phyloP scores from a whole-genome alignment of 164 flowering plant genomes.

The Aristolochia fimbriata region DNA sequence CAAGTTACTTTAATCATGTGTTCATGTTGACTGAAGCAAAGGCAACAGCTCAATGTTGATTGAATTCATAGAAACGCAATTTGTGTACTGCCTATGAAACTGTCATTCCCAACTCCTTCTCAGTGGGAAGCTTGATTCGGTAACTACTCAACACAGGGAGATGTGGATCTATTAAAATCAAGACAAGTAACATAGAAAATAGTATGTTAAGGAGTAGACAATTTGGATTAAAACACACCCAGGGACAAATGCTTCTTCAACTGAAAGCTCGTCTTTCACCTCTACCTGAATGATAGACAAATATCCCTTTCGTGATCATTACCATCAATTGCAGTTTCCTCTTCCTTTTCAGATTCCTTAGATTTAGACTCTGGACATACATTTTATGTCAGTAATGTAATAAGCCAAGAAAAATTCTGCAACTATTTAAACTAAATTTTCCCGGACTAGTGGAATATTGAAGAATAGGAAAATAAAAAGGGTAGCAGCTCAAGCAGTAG shows the following conservation, averaged over 20 bases:
- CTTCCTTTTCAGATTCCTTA: conserved; percentile 26
- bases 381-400: not conserved
- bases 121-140: conserved; percentile 94
- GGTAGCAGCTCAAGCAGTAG: too few relatives aligned
- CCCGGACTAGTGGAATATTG: not conserved
- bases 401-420: not conserved
- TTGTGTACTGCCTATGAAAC: conserved; percentile 81
- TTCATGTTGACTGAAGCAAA: too few relatives aligned
- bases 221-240: conserved; percentile 39
- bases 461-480: not conserved
- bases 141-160: conserved; percentile 37
- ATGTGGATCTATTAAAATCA: not conserved
- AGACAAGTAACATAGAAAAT: conserved; percentile 1
- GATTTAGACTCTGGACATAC: conserved; percentile 21
- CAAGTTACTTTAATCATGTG: too few relatives aligned
- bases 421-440: not conserved
- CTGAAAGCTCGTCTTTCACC: conserved; percentile 73
- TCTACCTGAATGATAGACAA: conserved; percentile 49
- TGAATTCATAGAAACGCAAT: conserved; percentile 74
- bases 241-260: conserved; percentile 69
- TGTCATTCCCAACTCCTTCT: conserved; percentile 81
- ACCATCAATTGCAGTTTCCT: conserved; percentile 19
- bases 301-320: conserved; percentile 19
- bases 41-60: conserved; percentile 21
- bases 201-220: too few relatives aligned